Base-by-base conservation (phyloP, 768 basidiomycete genomes). In the Kwoniella sp. region DNA sequence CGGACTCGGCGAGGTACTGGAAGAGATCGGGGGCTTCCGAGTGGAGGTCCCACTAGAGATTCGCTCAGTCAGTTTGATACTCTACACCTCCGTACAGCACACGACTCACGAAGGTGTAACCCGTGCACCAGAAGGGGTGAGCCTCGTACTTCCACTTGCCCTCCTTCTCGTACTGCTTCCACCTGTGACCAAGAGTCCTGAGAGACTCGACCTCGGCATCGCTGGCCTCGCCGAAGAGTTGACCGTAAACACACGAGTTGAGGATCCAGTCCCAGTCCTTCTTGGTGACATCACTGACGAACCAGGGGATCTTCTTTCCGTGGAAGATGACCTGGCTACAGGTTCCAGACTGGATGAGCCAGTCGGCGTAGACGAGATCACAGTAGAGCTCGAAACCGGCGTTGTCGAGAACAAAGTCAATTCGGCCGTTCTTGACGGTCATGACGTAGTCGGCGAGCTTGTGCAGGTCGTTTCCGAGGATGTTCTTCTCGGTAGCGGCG, bases 101-200 rank as follows among this genome's bases (percentile, higher is more conserved):
- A 15, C 34, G 3, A 75, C 66, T 47, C 57, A 72, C 76, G 78
- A 83, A 93, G 33, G 89, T 92, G 77, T 88, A 92, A 5, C 90
- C 91, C n/a, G 89, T 88, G 73, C 88, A 90, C 70, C 69, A 72
- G 69, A 75, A 73, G 47, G 71, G 70, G 47, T 70, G 71, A 14
- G 67, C 61, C 73, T 95, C 90, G 71, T 92, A 93, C 27, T 89
- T 82, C 88, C 89, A 93, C 77, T 82, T 88, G 31, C 89, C 88
- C 69, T 93, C 85, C 69, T 81, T 85, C 75, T 89, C 89, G 70
- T 95, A 95, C 83, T 89, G 65, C 84, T 95, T 93, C 92, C 92
- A 96, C 27, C 92, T 81, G 52, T 78, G 74, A 39, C 89, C 92
- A 29, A 96, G 80, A 37, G 82, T 78, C 39, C 85, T 79, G 33